These are phyloP conservation scores for Alnus rubra DNA, from an alignment of 306 rosid genomes.

Conservation along the genomic window DNA sequence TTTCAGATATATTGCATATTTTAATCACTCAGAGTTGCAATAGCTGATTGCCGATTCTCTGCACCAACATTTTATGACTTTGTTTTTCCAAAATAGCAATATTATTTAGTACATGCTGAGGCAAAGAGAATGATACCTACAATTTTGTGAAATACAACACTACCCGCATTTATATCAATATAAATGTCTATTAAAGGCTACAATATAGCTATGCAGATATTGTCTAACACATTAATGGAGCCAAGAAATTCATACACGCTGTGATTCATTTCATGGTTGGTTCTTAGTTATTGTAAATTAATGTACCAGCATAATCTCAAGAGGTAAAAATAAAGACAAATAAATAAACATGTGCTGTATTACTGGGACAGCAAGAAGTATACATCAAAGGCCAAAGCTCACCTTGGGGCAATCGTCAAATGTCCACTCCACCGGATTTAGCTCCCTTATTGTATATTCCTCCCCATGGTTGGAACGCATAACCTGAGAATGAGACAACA, in stretches of 20 bases:
- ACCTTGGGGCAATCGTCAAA: constrained; percentile 68
- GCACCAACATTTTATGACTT: background rate
- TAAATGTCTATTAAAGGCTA: background rate
- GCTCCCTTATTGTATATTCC: constrained; percentile 62
- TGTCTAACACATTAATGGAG: background rate
- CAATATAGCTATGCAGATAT: background rate
- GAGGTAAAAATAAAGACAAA: background rate
- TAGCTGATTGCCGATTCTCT: background rate
- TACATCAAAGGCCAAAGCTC: constrained; percentile 18
- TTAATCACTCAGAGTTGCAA: background rate
- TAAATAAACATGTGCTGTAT: background rate
- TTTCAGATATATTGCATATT: background rate
- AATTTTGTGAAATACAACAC: background rate
- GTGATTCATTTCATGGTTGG: background rate
- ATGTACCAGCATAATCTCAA: background rate
- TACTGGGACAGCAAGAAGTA: background rate
- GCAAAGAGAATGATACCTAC: background rate
- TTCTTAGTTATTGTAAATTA: background rate
- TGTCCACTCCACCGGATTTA: constrained; percentile 78
- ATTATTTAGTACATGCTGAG: background rate
- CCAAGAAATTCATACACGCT: background rate
- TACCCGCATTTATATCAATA: background rate
- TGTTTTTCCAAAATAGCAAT: background rate
- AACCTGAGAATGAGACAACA: constrained; percentile 45
- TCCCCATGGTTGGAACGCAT: constrained; percentile 75